Evolutionary conservation across 1,139 yeast genomes (phyloP).

Genomic region (Lodderomyces beijingensis): DNA sequence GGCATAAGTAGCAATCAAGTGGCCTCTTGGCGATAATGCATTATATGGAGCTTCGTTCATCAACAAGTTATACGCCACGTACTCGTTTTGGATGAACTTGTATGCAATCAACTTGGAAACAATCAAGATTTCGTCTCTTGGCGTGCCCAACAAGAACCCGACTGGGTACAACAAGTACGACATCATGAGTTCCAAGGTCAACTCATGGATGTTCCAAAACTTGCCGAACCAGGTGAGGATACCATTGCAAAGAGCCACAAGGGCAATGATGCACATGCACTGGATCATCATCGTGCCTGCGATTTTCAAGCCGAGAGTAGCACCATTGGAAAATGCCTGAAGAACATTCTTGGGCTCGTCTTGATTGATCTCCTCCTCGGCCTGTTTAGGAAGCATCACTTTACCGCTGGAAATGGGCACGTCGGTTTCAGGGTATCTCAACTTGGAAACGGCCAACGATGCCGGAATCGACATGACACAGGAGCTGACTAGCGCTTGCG

Average conservation of each 20-base stretch:
- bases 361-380: conserved; percentile 14
- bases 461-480: conserved; percentile 74
- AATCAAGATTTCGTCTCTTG: conserved; percentile 50
- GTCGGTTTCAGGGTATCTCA: conserved; percentile 61
- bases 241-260: conserved; percentile 57
- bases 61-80: conserved; percentile 51
- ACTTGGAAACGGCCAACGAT: conserved; percentile 58
- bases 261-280: conserved; percentile 59
- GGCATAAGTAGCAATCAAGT: conserved; percentile 59
- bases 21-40: conserved; percentile 49
- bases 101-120: conserved; percentile 53
- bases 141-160: conserved; percentile 59
- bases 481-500: conserved; percentile 62
- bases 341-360: conserved; percentile 51
- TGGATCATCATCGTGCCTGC: conserved; percentile 61
- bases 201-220: conserved; percentile 53
- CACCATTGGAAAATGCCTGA: conserved; percentile 64
- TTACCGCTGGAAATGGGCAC: conserved; percentile 50
- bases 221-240: conserved; percentile 61
- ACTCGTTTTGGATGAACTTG: conserved; percentile 63
- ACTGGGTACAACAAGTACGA: conserved; percentile 61
- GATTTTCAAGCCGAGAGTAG: conserved; percentile 54
- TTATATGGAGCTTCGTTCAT: conserved; percentile 42
- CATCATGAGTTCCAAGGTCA: conserved; percentile 54
- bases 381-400: conserved; percentile 39